phyloP scores from a whole-genome alignment of 1,284 basidiomycete genomes.

The Sanghuangporus weigelae region DNA sequence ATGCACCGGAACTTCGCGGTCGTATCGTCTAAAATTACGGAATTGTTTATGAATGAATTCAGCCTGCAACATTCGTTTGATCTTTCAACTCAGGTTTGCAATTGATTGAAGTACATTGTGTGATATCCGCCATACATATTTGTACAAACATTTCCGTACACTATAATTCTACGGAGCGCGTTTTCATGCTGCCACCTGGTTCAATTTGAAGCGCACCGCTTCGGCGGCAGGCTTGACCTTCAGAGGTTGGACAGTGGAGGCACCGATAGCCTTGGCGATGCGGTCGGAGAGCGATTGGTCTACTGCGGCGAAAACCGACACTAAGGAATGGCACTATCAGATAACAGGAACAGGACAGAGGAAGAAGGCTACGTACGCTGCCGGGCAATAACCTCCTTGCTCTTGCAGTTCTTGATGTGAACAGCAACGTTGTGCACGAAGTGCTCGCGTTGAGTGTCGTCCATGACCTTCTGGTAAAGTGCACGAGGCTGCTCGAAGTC shows the following conservation, averaged over 20 bases:
- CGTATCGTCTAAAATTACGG: background rate
- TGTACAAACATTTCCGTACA: background rate
- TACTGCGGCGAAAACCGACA: conserved; percentile 77
- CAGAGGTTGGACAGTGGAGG: conserved; percentile 50
- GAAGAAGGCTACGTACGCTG: conserved; percentile 48
- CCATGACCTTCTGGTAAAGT: conserved; percentile 77
- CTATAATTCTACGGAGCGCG: background rate
- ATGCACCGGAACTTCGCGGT: too few species aligned
- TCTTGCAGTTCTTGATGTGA: conserved; percentile 67
- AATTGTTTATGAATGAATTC: background rate
- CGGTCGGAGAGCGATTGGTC: conserved; percentile 67
- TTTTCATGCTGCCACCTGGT: background rate
- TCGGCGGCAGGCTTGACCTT: conserved; percentile 56
- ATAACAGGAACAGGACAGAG: background rate
- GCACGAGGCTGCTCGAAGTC: conserved; percentile 91
- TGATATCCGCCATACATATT: background rate
- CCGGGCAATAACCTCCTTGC: conserved; percentile 55
- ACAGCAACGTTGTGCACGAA: conserved; percentile 75
- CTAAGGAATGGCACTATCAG: conserved; percentile 31
- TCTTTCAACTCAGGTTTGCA: background rate
- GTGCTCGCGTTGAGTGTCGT: conserved; percentile 59
- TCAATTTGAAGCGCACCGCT: conserved; percentile 45
- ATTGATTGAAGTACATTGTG: background rate
- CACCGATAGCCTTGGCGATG: conserved; percentile 68
- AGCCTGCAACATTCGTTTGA: background rate